A percentile compares a stretch with the other conserved stretches of the same genome.
Conservation (phyloP, 345 rosid species). For the Chamaenerion angustifolium region DNA sequence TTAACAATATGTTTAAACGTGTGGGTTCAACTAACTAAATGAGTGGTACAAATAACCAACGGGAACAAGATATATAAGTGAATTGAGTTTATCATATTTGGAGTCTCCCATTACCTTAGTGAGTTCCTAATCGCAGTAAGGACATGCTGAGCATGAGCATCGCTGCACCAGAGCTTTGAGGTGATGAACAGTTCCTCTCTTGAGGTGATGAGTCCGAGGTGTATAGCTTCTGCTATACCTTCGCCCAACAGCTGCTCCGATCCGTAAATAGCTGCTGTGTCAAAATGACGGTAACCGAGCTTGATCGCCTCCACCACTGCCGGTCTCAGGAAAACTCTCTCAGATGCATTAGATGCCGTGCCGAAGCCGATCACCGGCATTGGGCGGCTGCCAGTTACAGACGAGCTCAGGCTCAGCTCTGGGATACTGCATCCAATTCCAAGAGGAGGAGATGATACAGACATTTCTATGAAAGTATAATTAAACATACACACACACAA, state of each 20-base stretch:
- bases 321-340: constrained; percentile 8
- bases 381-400: constrained; percentile 10
- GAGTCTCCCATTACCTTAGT: constrained; percentile 31
- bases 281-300: constrained; percentile 34
- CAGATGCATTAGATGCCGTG: constrained; percentile 19
- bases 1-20: no score
- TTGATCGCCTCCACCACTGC: constrained; percentile 26
- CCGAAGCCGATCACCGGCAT: constrained; percentile 27
- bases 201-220: constrained; percentile 23
- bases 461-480: no score
- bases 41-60: no score
- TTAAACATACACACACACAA: no score
- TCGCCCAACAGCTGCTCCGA: constrained; percentile 30
- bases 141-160: constrained; percentile 38
- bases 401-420: no score
- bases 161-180: constrained; percentile 47
- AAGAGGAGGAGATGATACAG: no score
- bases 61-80: no score
- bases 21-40: no score
- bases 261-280: constrained; percentile 25
- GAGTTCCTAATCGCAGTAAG: constrained; percentile 30
- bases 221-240: constrained; percentile 28
- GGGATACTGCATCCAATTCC: no score
- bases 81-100: no score
- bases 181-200: constrained; percentile 46